Base-by-base conservation (phyloP, 257 asterid genomes). In the Petrea volubilis region DNA sequence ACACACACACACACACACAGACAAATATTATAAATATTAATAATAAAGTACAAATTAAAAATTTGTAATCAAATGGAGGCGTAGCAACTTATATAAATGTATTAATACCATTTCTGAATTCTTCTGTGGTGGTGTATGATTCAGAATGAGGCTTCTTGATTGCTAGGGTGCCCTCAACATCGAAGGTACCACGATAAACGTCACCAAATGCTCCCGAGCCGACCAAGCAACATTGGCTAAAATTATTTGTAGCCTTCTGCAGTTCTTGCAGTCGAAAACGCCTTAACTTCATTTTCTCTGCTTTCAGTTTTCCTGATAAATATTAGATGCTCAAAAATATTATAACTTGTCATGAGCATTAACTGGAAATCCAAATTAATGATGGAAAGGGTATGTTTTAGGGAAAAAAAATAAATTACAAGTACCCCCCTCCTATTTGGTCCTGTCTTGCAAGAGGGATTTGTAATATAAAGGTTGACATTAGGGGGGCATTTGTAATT, bases 191-290 rank as follows among this genome's bases (percentile, higher is more conserved):
- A n/a, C 72, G 28, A 66, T 88, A 91, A 24, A 91, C 92, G 55
- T 88, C 80, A 25, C 92, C 94, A 77, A 85, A 91, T 12, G 92
- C 93, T 25, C 96, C 97, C 27, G 66, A 71, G 0, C 97, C 97
- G 15, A 88, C 77, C 68, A 86, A 72, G 73, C 80, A 84, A 7
- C 67, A 83, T 34, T 60, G 10, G 85, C 96, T 83, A 77, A 91
- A 91, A 78, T 91, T 86, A 14, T 88, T 62, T 10, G 97, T 86
- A 25, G 96, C 94, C 74, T 79, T 88, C 72, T 75, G 68, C 11
- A 90, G 43, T 46, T 88, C 94, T 74, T 83, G 87, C 40, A 84
- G 56, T n/a, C 57, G 68, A 68, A 83, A 90, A 3, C 40, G 67
- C 83, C 81, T 90, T 25, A 85, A 44, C 72, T 71, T 77, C 73